Base-by-base conservation (phyloP, 148 eudicot species). In the Oxyria digyna region DNA sequence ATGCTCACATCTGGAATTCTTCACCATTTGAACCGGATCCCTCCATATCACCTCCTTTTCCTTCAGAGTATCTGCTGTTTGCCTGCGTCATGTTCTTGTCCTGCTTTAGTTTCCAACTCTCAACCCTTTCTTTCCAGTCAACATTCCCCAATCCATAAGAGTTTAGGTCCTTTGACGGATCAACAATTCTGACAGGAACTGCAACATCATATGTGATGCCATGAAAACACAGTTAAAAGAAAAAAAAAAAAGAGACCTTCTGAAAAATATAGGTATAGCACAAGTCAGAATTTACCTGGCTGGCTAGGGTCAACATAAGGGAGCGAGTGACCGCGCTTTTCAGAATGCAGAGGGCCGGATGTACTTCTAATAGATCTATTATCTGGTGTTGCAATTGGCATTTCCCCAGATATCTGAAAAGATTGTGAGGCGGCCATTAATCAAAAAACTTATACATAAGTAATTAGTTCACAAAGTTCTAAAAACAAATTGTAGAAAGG, bases 101-200 rank as follows among this genome's bases (percentile, higher is more conserved):
- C 81, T 90, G 98, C 83, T 90, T 94, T 68, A 90, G 89, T 75
- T 94, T 94, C 98, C 98, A 94, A 24, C 97, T 86, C 76, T 94
- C 98, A 73, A 94, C 95, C 69, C 98, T 87, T 81, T 94, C 98
- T 81, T 90, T 94, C 98, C 98, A 94, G 82, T 94, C 98, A 68
- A 93, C 94, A 78, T 82, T 85, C 63, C 92, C 90, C 67, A 93
- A 88, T 46, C 96, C 96, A 78, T 93, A 93, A 62, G 96, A 81
- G 79, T 87, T 89, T 80, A 93, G 84, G 78, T 93, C 96, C 82
- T 93, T 93, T 32, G 96, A 86, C 20, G 98, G 98, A 73, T 93
- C 98, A 73, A 94, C 96, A 70, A 88, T 94, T 82, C 98, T 80
- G 67, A 94, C 97, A 71, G 90, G 91, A 77, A 93, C 98, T 93